Base-by-base conservation (phyloP, 805 yeast genomes). In the Sugiyamaella mastotermitis region DNA sequence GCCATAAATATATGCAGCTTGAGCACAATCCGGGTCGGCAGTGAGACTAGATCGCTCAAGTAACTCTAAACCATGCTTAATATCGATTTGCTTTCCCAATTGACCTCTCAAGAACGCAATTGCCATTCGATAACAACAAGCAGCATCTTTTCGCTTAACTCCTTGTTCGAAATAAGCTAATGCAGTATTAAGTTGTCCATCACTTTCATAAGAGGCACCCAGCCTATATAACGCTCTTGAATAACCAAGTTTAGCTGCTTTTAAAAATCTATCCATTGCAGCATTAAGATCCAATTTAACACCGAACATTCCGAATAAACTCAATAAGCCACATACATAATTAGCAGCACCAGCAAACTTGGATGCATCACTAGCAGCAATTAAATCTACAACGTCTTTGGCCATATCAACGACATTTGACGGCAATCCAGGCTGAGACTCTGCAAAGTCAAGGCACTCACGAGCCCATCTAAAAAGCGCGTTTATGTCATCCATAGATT, bases 11-110 rank as follows among this genome's bases (percentile, higher is more conserved):
- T 53, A 65, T 3, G 65, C 57, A 1, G 69, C 59, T 29, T 56
- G 59, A 4, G 69, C 61, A 32, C 61, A 60, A 36, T 65, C 71
- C 1, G 56, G 52, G 37, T 64, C 69, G 14, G 60, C 51, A 6
- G 33, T 44, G 21, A 37, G 40, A 15, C 59, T 58, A 5, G 51
- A 60, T 37, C 25, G 40, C 38, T 49, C 52, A 39, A 49, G 56
- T 18, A 40, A 56, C 30, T 28, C 41, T 28, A 35, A 41, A 2
- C 61, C 67, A 18, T 33, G 27, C 5, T 33, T 37, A 4, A 27
- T 24, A 41, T 64, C 57, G 15, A 37, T 35, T 6, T 42, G 43
- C 31, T 56, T 48, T 8, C 55, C 53, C 14, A 61, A 46, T 17
- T 57, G 56, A 30, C 65, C 66, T 30, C 49, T 45, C 9, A 60